Evolutionary conservation across 2,329 filamentous ascomycete genomes (phyloP).

Genomic region (Fusarium sp.): DNA sequence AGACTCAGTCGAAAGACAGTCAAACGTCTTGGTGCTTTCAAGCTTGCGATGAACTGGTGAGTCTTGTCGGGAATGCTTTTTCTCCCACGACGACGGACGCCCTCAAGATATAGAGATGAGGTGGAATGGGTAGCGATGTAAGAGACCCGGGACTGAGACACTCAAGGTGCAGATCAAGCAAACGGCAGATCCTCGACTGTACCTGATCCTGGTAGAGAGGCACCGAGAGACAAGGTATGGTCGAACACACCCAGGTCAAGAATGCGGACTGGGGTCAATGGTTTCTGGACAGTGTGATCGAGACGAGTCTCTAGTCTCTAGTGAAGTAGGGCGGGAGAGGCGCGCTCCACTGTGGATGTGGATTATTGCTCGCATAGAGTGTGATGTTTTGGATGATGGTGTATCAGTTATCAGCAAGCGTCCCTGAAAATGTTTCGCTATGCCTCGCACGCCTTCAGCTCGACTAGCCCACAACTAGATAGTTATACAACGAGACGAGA

Average conservation of each 20-base stretch:
- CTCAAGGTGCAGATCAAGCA: constrained; percentile 53
- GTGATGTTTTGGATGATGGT: constrained; percentile 38
- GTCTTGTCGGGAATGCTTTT: constrained; percentile 56
- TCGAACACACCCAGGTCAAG: constrained; percentile 45
- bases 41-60: constrained; percentile 35
- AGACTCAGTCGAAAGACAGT: constrained; percentile 34
- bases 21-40: constrained; percentile 26
- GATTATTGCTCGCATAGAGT: constrained; percentile 48
- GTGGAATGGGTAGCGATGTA: constrained; percentile 56
- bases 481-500: constrained; percentile 36
- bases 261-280: constrained; percentile 52
- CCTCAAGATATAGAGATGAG: constrained; percentile 60
- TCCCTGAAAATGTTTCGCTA: constrained; percentile 43
- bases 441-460: constrained; percentile 38
- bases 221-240: constrained; percentile 55
- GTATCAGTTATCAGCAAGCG: constrained; percentile 40
- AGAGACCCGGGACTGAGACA: constrained; percentile 56
- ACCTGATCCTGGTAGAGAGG: constrained; percentile 49
- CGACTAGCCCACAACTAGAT: constrained; percentile 29
- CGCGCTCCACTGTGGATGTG: constrained; percentile 45
- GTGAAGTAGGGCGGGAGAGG: constrained; percentile 49
- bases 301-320: constrained; percentile 43
- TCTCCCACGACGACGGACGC: constrained; percentile 53
- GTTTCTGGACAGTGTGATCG: constrained; percentile 39
- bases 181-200: constrained; percentile 51